phyloP scores from a whole-genome alignment of 352 stramenopile genomes.

The Peronospora destructor region DNA sequence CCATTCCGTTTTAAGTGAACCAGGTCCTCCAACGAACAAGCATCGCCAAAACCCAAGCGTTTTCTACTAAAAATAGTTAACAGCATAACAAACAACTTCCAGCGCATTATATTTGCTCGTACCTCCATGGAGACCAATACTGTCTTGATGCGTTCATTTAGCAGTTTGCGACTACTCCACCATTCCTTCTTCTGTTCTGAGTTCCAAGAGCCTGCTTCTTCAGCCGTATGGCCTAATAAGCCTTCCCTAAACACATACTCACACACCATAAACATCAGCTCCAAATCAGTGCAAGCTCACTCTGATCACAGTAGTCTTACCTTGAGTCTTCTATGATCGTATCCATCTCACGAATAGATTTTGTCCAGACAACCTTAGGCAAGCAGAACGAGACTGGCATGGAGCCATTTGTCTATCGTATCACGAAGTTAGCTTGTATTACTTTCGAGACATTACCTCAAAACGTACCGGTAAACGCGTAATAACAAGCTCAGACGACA shows the following conservation, averaged over 20 bases:
- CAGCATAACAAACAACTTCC: neutral
- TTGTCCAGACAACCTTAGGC: slow-evolving; percentile 33
- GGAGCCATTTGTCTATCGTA: slow-evolving; percentile 34
- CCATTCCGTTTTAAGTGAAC: neutral
- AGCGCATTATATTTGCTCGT: neutral
- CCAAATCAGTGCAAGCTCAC: neutral
- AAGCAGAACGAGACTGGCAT: slow-evolving; percentile 50
- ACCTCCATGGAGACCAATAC: slow-evolving; percentile 53
- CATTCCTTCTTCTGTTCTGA: slow-evolving; percentile 65
- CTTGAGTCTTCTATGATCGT: slow-evolving; percentile 52
- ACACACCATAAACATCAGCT: slow-evolving; percentile 2
- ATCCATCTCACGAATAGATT: slow-evolving; percentile 35
- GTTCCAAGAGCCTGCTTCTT: slow-evolving; percentile 48
- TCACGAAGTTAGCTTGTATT: slow-evolving; percentile 6
- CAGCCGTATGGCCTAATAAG: slow-evolving; percentile 49
- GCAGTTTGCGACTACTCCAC: slow-evolving; percentile 58
- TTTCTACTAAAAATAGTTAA: slow-evolving; percentile 24
- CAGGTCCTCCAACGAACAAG: slow-evolving; percentile 32
- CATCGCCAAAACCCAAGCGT: slow-evolving; percentile 53
- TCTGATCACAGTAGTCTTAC: slow-evolving; percentile 20
- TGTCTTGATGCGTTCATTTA: slow-evolving; percentile 43
- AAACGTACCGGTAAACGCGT: slow-evolving; percentile 34
- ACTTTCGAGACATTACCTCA: neutral
- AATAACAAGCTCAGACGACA: slow-evolving; percentile 44
- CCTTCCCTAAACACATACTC: slow-evolving; percentile 29